Evolutionary conservation across 2,329 filamentous ascomycete species (phyloP).

Genomic region (Apiospora pterosperma): DNA sequence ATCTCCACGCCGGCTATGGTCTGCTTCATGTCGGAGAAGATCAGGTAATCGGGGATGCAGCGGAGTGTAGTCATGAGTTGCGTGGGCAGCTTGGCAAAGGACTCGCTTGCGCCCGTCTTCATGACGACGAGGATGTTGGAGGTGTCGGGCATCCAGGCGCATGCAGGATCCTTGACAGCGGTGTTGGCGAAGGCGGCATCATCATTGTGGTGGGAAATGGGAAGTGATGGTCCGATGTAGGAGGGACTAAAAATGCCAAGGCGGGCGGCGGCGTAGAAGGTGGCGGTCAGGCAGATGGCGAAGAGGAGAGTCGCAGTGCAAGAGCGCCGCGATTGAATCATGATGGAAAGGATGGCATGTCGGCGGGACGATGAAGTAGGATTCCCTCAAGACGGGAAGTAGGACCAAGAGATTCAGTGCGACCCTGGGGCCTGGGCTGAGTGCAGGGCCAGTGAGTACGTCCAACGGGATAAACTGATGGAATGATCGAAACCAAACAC

Average conservation of each 20-base stretch:
- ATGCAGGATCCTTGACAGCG: conserved; percentile 10
- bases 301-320: background rate
- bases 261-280: background rate
- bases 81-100: conserved; percentile 48
- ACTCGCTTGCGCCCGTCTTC: conserved; percentile 56
- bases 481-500: too few species aligned
- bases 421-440: too few species aligned
- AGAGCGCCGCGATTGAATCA: background rate
- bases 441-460: too few species aligned
- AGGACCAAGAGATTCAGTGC: background rate
- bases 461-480: too few species aligned
- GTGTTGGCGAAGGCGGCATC: background rate
- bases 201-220: background rate
- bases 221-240: background rate
- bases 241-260: background rate
- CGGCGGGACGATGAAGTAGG: background rate
- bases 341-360: background rate
- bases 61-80: conserved; percentile 51
- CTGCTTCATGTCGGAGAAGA: conserved; percentile 57
- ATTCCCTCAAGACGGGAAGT: background rate
- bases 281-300: background rate
- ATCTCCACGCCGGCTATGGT: conserved; percentile 41
- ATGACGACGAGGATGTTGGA: conserved; percentile 48
- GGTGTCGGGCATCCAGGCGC: conserved; percentile 38
- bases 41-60: conserved; percentile 47